Evolutionary conservation across 805 yeast species (phyloP), one percentile per base, ranked within the genome.

Genomic region (Zygotorulaspora danielsina): DNA sequence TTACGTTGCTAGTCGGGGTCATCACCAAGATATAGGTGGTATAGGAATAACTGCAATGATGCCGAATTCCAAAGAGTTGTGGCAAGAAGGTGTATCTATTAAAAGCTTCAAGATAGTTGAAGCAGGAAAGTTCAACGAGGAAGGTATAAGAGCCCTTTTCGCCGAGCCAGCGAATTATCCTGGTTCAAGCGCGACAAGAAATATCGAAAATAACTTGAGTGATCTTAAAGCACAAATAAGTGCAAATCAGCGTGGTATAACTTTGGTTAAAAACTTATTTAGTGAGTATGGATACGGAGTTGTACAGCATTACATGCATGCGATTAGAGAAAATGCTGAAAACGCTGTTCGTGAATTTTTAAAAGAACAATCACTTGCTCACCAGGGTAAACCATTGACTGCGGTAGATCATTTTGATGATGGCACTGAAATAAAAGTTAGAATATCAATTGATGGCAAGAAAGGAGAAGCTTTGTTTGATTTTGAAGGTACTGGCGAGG

Each of bases 401-500:
- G 81, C 83, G 20, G 65, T 65, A 24, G 95, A 85, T 51, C 71
- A 64, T 49, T 76, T 85, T 80, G 95, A 85, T 59, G 94, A 85
- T 59, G 95, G 95, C 2, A 79, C 90, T 2, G 59, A 67, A 4
- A 84, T 85, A 42, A 61, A 71, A 19, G 64, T 85, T 27, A 65
- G 68, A 19, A 75, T 84, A 13, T 61, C 67, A 1, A 71, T 76
- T 38, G 67, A 70, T 46, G 59, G 63, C 3, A 68, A 67, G 5
- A 67, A 68, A 2, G 84, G 82, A 0, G 67, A 72, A 19, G 86
- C 90, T n/a, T 66, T 71, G 12, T 86, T 90, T 63, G 96, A 89
- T 60, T 90, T 90, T 55, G 67, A 75, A 1, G 95, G 93, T n/a
- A 82, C 96, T 0, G 84, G 90, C 3, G 77, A 79, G 11, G 93